Evolutionary conservation across 345 rosid genomes (phyloP).

Genomic region (Diplotaxis tenuifolia): DNA sequence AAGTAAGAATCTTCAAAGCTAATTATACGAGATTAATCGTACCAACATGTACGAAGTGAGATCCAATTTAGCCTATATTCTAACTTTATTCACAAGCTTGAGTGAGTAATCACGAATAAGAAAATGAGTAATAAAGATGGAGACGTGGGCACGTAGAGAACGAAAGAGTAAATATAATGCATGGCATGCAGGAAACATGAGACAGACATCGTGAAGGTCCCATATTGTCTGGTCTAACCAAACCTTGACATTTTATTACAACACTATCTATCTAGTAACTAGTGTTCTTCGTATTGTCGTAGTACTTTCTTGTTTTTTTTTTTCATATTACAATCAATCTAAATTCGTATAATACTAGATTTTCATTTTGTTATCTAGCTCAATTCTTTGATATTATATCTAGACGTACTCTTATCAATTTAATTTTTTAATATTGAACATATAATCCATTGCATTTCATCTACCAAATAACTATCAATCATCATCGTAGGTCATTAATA

Average conservation of each 20-base stretch:
- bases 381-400: slow-evolving; percentile 20
- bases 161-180: slow-evolving; percentile 33
- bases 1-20: slow-evolving; percentile 19
- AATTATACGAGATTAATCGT: neutral
- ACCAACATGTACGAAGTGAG: neutral
- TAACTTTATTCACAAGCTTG: slow-evolving; percentile 4
- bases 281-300: slow-evolving; percentile 36
- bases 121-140: slow-evolving; percentile 14
- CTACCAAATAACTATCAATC: slow-evolving; percentile 21
- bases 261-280: slow-evolving; percentile 34
- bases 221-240: slow-evolving; percentile 39
- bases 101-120: slow-evolving; percentile 7
- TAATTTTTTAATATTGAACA: slow-evolving; percentile 15
- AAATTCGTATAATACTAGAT: neutral
- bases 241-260: slow-evolving; percentile 36
- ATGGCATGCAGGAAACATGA: slow-evolving; percentile 44
- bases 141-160: slow-evolving; percentile 39
- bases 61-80: neutral
- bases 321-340: slow-evolving; percentile 11
- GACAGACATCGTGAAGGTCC: slow-evolving; percentile 41
- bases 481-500: neutral
- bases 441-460: slow-evolving; percentile 8
- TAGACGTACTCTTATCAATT: slow-evolving; percentile 30
- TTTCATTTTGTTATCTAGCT: slow-evolving; percentile 18
- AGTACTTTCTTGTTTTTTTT: slow-evolving; percentile 16